Conservation (phyloP, 768 basidiomycete genomes). For the Boletus sensibilis region DNA sequence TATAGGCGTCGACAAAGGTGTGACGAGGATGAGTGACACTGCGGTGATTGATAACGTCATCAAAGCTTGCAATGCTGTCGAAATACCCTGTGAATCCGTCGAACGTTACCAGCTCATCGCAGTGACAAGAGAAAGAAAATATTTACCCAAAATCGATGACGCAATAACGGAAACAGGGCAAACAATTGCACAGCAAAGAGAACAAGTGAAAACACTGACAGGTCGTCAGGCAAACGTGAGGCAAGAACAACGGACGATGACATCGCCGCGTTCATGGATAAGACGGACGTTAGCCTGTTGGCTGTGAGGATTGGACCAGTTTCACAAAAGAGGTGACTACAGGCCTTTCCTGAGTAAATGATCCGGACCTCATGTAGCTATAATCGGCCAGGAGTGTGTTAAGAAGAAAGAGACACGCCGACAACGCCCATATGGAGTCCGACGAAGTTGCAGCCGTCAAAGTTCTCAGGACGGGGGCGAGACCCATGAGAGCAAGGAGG, state of each 20-base stretch:
- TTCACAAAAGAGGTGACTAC: constrained; percentile 22
- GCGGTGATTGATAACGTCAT: constrained; percentile 54
- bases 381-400: constrained; percentile 87
- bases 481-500: constrained; percentile 83
- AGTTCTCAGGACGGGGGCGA: constrained; percentile 89
- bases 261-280: constrained; percentile 89
- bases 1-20: constrained; percentile 53
- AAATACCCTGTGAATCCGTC: constrained; percentile 43
- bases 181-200: constrained; percentile 82
- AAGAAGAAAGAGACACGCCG: constrained; percentile 79
- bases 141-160: constrained; percentile 67
- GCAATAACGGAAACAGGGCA: constrained; percentile 79
- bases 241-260: constrained; percentile 92
- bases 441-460: constrained; percentile 93
- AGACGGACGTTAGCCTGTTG: constrained; percentile 71
- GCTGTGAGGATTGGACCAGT: constrained; percentile 24
- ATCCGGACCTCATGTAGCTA: constrained; percentile 45
- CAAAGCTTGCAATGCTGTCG: constrained; percentile 43
- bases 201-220: constrained; percentile 86
- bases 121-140: constrained; percentile 9
- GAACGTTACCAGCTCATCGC: constrained; percentile 12
- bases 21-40: constrained; percentile 52
- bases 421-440: constrained; percentile 95
- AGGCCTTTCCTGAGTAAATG: constrained; percentile 60
- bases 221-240: constrained; percentile 79